Conservation (phyloP, 768 basidiomycete species). For the Hemileccinum rubropunctum region DNA sequence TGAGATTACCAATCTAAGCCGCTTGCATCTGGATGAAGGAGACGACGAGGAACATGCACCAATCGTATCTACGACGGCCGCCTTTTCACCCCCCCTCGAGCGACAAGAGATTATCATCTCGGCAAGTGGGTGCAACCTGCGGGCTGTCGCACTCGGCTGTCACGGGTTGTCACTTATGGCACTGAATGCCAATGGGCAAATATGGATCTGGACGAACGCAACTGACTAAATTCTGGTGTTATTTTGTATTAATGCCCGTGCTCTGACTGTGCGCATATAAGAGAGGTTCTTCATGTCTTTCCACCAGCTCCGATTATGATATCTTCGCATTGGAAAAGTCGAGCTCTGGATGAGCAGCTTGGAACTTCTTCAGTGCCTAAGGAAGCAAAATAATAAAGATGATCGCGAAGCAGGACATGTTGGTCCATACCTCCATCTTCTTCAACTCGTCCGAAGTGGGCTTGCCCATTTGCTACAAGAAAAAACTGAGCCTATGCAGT, state of each 20-base stretch:
- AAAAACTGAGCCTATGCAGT: not conserved
- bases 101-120: slow-evolving; percentile 25
- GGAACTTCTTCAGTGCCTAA: slow-evolving; percentile 85
- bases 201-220: slow-evolving; percentile 28
- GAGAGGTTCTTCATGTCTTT: not conserved
- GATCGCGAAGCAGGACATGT: not conserved
- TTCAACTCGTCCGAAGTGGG: slow-evolving; percentile 93
- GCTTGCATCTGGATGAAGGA: slow-evolving; percentile 26
- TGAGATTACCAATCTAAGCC: slow-evolving; percentile 17
- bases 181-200: slow-evolving; percentile 17
- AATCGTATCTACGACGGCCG: not conserved
- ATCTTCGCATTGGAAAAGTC: slow-evolving; percentile 94
- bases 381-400: not conserved
- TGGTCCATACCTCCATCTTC: slow-evolving; percentile 72
- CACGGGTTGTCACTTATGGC: slow-evolving; percentile 34
- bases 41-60: slow-evolving; percentile 20
- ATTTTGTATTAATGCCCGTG: not conserved
- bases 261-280: not conserved
- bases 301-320: slow-evolving; percentile 40
- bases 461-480: slow-evolving; percentile 82
- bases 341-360: slow-evolving; percentile 86
- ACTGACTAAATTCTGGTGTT: slow-evolving; percentile 8
- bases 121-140: slow-evolving; percentile 24
- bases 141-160: slow-evolving; percentile 42
- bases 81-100: slow-evolving; percentile 16